Base-by-base conservation (phyloP, 345 rosid genomes). In the Citrus australasica region DNA sequence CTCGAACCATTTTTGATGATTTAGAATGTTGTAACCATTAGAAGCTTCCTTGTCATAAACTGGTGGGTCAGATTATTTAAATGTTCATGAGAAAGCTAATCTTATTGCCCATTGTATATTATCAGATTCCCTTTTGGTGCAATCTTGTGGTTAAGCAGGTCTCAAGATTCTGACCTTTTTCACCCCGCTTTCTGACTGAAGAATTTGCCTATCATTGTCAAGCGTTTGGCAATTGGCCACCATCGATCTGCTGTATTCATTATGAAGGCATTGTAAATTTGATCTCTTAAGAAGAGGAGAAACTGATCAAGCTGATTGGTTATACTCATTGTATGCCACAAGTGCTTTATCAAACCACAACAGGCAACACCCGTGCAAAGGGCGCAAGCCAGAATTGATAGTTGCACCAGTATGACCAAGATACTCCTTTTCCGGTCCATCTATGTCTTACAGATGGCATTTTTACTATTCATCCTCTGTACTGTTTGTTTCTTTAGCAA, bases 221-320 rank as follows among this genome's bases (percentile, higher is more conserved):
- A n/a, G 27, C 7, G 2, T 58, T 56, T 11, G 51, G 37, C 63
- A 73, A 35, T 59, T 19, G 10, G 17, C 21, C 24, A 24, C 8
- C 46, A 74, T 73, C n/a, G n/a, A n/a, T n/a, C 48, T n/a, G 68
- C 28, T 8, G 3, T 51, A 33, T 53, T 37, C n/a, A 19, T 67
- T 76, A 35, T 53, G 14, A 55, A 76, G 30, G 4, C 25, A 2
- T 53, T 32, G 24, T 66, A 67, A 24, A 66, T 17, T 5, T 10
- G 89, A 76, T 64, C 82, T 27, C n/a, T 28, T 76, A 61, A 78
- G 85, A 42, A 27, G 77, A 81, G 80, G 80, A 77, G 88, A 79
- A 71, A 59, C 32, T 14, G 81, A 78, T 71, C 72, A 66, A 59
- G 71, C 35, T 21, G 87, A 82, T 62, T 76, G 79, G 30, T 40